These are phyloP conservation scores for Ceratocystiopsis sp. DNA, from an alignment of 2,329 filamentous ascomycete species.

Conservation along the genomic window DNA sequence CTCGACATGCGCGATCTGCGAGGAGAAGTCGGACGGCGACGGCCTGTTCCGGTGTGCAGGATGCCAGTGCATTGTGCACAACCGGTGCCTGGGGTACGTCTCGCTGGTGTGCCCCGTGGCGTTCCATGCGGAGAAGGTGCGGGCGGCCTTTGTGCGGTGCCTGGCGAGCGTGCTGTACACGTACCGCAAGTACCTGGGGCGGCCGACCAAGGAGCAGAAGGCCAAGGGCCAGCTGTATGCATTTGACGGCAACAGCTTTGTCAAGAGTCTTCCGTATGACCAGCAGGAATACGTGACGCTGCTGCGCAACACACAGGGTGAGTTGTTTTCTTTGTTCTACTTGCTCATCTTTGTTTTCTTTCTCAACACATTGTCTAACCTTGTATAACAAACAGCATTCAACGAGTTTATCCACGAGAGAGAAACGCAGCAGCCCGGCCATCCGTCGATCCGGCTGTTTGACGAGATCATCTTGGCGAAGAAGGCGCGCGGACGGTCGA, in stretches of 20 bases:
- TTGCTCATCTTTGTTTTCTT: not conserved
- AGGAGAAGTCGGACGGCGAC: constrained; percentile 54
- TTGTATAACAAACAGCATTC: constrained; percentile 38
- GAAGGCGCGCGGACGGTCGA: constrained; percentile 46
- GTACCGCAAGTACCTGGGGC: constrained; percentile 45
- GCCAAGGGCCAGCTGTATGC: constrained; percentile 40
- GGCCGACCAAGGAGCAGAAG: constrained; percentile 43
- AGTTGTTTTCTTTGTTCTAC: constrained; percentile 8
- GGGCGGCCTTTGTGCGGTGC: constrained; percentile 47
- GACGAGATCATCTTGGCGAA: constrained; percentile 76
- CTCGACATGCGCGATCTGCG: constrained; percentile 54
- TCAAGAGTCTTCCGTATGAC: constrained; percentile 46
- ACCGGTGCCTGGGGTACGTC: constrained; percentile 42
- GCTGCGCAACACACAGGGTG: constrained; percentile 52
- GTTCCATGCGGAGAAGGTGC: constrained; percentile 43
- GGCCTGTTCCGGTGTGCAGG: constrained; percentile 59
- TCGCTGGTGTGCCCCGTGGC: constrained; percentile 47
- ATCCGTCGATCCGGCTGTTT: constrained; percentile 57
- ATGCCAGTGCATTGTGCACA: constrained; percentile 41
- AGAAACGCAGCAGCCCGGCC: constrained; percentile 44
- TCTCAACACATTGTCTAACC: too few species aligned
- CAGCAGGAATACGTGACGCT: constrained; percentile 47
- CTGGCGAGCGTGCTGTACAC: constrained; percentile 50
- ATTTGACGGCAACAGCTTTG: constrained; percentile 49
- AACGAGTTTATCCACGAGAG: constrained; percentile 77